Base-by-base conservation (phyloP, 139 green algal genomes). In the Parachlorella kessleri region DNA sequence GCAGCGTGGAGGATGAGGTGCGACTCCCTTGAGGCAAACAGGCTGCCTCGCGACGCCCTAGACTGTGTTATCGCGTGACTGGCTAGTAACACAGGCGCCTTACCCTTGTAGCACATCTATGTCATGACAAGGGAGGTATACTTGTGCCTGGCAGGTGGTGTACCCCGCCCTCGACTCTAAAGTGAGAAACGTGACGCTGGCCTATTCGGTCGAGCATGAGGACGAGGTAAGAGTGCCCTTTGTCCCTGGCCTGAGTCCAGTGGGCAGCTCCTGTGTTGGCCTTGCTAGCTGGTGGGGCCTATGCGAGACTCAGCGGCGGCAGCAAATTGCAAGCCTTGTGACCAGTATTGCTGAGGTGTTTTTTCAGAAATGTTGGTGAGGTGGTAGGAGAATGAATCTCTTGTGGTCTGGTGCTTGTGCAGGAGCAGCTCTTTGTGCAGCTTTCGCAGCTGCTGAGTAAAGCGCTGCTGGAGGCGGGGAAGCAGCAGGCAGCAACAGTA, bases 1-100 rank as follows among this genome's bases (percentile, higher is more conserved):
- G 90, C 84, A 92, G 85, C 66, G 93, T 97, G 2, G 94, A 98
- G 70, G 94, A 98, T 48, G 94, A 98, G 92, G 94, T 96, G 72
- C 2, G 78, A 59, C 9, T 80, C n/a, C 8, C 48, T 59, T n/a
- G 63, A 30, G 21, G 63, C 23, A 33, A 30, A 70, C 63, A 70
- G 8, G 21, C 26, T 70, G 23, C 63, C 21, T 33, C 21, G 24
- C 23, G 63, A 68, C 21, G n/a, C n/a, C n/a, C n/a, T n/a, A n/a
- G n/a, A n/a, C n/a, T n/a, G n/a, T n/a, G n/a, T n/a, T n/a, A n/a
- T n/a, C n/a, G n/a, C n/a, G n/a, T n/a, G n/a, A n/a, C n/a, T n/a
- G n/a, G n/a, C n/a, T n/a, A n/a, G n/a, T n/a, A n/a, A n/a, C n/a
- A n/a, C n/a, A n/a, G n/a, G n/a, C n/a, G n/a, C n/a, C n/a, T n/a